Evolutionary conservation across 2,329 filamentous ascomycete species (phyloP).

Genomic region (Penicillium griseofulvum): DNA sequence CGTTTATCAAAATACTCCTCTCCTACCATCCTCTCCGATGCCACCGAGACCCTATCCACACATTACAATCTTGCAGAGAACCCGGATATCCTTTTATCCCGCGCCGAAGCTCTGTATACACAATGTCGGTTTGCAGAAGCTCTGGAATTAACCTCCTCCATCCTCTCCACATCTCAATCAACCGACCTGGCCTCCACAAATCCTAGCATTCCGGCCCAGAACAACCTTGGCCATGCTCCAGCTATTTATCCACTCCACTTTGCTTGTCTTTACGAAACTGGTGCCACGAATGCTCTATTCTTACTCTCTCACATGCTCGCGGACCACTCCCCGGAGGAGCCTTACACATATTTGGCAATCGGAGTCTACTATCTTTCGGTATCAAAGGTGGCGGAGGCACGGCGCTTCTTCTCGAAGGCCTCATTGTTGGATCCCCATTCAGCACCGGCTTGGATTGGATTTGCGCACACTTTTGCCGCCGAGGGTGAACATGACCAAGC

Average conservation of each 20-base stretch:
- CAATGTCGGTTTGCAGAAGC: conserved; percentile 92
- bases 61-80: conserved; percentile 88
- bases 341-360: conserved; percentile 90
- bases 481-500: conserved; percentile 98
- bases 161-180: conserved; percentile 80
- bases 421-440: conserved; percentile 98
- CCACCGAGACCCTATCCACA: conserved; percentile 85
- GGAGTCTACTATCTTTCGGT: conserved; percentile 93
- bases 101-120: conserved; percentile 88
- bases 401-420: conserved; percentile 94
- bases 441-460: conserved; percentile 96
- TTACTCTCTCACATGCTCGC: conserved; percentile 88
- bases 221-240: conserved; percentile 45
- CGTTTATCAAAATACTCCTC: conserved; percentile 93
- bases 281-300: conserved; percentile 83
- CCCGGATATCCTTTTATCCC: conserved; percentile 83
- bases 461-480: conserved; percentile 95
- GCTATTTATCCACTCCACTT: conserved; percentile 83
- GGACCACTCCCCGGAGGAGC: conserved; percentile 85
- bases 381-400: conserved; percentile 84
- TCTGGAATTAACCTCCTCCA: conserved; percentile 75
- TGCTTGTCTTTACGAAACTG: conserved; percentile 84
- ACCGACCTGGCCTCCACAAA: conserved; percentile 58
- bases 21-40: conserved; percentile 74
- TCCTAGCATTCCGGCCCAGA: conserved; percentile 33